Evolutionary conservation across 192 early-diverging fungal genomes (phyloP), one percentile per base, ranked within the genome.

Genomic region (Dissophora ornata): DNA sequence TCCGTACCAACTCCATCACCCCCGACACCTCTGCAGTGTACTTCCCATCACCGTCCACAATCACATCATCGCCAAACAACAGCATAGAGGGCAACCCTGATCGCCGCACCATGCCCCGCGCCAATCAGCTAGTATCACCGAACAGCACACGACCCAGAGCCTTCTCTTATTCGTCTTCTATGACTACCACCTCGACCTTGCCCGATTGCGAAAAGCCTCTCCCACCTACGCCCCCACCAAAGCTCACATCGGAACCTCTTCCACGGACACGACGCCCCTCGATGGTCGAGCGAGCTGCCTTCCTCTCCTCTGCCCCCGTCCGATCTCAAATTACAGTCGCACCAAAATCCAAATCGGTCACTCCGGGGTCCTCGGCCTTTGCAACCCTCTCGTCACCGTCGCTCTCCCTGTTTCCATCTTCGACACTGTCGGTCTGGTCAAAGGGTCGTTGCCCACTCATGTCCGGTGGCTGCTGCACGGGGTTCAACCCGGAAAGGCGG

Each of bases 61-160:
- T 16, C 64, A 62, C 30, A 59, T 73, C 25, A 53, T 29, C 60
- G 65, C 62, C 49, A 28, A 26, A 1, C n/a, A 25, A 46, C 61
- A 59, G 55, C 18, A 41, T 44, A n/a, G 42, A 32, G 5, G 26
- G 61, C 21, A 58, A 54, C 28, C 70, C 65, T 32, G 56, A 73
- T 30, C 70, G 65, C 46, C 61, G 70, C 24, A 63, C 62, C 32
- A 73, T 73, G 70, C 25, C 34, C n/a, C 61, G 61, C 25, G 25
- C 53, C 11, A 33, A 36, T 16, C 11, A n/a, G 11, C 18, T 34
- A 25, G 24, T 46, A 1, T 42, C 13, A 18, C 10, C 8, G 4
- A 40, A 34, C 22, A 53, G 29, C 28, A 16, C 26, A 29, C 16
- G 25, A 18, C 40, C 41, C 24, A 21, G 36, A 18, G 21, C 28